phyloP scores from a whole-genome alignment of 169 alveolate genomes.

The Babesia ovata region DNA sequence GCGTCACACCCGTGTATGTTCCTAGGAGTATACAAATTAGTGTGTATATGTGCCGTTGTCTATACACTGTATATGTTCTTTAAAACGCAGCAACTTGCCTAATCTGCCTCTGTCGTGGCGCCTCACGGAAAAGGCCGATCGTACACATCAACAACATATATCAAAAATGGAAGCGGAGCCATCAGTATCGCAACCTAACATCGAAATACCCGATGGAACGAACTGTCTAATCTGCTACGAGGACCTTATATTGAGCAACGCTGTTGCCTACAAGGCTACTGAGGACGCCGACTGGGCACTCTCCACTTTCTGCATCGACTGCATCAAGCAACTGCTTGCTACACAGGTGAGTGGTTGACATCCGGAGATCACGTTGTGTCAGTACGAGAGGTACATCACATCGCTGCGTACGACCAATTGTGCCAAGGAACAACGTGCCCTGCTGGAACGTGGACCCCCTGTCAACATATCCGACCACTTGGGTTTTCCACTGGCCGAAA shows the following conservation, averaged over 20 bases:
- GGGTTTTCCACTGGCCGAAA: conserved; percentile 62
- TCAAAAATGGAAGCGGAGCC: background rate
- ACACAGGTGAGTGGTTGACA: conserved; percentile 33
- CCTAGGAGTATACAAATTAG: background rate
- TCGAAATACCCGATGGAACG: conserved; percentile 16
- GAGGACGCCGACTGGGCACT: conserved; percentile 48
- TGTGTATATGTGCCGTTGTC: background rate
- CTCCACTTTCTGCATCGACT: conserved; percentile 60
- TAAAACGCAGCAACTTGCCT: background rate
- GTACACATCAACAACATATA: background rate
- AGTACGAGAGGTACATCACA: conserved; percentile 55
- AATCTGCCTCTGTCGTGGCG: background rate
- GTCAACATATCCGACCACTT: conserved; percentile 53
- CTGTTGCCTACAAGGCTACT: conserved; percentile 56
- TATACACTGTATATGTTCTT: background rate
- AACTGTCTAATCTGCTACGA: conserved; percentile 64
- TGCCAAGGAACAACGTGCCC: conserved; percentile 69
- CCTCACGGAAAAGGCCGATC: background rate
- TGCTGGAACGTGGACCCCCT: conserved; percentile 70
- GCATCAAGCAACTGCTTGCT: conserved; percentile 46
- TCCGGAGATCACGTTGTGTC: background rate
- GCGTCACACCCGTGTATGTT: background rate
- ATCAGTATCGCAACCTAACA: background rate
- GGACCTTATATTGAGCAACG: conserved; percentile 43
- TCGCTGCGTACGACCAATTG: conserved; percentile 53